These are phyloP conservation scores for Neurospora sp. DNA, from an alignment of 495 filamentous ascomycete genomes.

Conservation along the genomic window DNA sequence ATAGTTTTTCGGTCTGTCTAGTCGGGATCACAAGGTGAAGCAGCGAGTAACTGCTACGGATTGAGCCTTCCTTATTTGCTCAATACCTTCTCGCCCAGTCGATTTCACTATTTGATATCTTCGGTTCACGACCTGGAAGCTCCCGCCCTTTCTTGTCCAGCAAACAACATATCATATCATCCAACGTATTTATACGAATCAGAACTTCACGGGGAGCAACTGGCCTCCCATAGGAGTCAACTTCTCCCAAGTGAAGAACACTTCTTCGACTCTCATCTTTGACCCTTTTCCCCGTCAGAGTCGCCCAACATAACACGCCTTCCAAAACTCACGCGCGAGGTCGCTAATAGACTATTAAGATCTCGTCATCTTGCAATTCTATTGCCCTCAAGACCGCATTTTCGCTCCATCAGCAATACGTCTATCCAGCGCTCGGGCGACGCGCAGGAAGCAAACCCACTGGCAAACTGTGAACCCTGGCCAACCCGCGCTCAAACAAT, in stretches of 20 bases:
- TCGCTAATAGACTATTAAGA: background rate
- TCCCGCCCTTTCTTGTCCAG: background rate
- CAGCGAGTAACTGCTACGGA: background rate
- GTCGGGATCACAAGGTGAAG: background rate
- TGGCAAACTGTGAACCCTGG: background rate
- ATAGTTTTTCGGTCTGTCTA: background rate
- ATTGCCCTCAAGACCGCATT: background rate
- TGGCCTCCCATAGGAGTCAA: background rate
- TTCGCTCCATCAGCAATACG: background rate
- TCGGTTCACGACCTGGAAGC: background rate
- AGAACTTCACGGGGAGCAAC: background rate
- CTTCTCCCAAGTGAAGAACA: background rate
- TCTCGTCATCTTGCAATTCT: background rate
- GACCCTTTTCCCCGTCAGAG: background rate
- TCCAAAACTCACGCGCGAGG: background rate
- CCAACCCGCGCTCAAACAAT: slow-evolving; percentile 30
- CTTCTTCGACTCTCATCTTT: background rate
- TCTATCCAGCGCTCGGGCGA: background rate
- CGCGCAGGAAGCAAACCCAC: slow-evolving; percentile 2
- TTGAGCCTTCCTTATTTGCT: background rate
- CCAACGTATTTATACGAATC: background rate
- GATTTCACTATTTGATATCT: background rate
- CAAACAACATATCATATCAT: background rate
- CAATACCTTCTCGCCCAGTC: background rate
- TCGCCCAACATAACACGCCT: background rate